These are phyloP conservation scores for Fusarium siculi DNA, from an alignment of 2,329 filamentous ascomycete genomes.

Conservation along the genomic window DNA sequence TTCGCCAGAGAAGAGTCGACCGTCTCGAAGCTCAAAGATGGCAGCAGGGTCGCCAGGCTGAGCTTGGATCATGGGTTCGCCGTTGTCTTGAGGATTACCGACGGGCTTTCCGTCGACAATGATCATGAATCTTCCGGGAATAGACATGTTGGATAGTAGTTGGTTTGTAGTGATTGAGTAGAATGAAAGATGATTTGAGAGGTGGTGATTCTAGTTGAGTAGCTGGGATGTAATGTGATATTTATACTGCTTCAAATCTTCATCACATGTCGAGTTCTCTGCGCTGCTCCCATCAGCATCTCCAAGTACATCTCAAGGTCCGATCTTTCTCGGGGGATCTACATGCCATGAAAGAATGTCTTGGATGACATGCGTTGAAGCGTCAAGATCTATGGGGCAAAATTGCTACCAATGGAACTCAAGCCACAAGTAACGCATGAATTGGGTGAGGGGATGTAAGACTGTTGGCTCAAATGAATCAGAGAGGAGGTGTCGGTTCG, in stretches of 20 bases:
- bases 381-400: background rate
- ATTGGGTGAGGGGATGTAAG: background rate
- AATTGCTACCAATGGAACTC: background rate
- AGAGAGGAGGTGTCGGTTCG: background rate
- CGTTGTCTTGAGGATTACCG: background rate
- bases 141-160: background rate
- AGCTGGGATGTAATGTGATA: background rate
- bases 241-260: background rate
- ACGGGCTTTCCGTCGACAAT: slow-evolving; percentile 15
- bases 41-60: background rate
- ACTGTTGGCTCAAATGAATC: background rate
- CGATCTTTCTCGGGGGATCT: background rate
- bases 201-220: fast-evolving
- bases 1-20: background rate
- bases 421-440: no score
- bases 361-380: background rate
- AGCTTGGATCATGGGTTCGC: slow-evolving; percentile 4
- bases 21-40: slow-evolving; percentile 3
- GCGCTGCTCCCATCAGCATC: background rate
- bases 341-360: background rate
- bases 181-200: background rate
- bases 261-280: background rate
- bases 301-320: background rate
- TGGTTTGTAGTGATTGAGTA: no score
- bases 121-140: slow-evolving; percentile 10